Evolutionary conservation across 148 eudicot species (phyloP).

Genomic region (Arbutus unedo): DNA sequence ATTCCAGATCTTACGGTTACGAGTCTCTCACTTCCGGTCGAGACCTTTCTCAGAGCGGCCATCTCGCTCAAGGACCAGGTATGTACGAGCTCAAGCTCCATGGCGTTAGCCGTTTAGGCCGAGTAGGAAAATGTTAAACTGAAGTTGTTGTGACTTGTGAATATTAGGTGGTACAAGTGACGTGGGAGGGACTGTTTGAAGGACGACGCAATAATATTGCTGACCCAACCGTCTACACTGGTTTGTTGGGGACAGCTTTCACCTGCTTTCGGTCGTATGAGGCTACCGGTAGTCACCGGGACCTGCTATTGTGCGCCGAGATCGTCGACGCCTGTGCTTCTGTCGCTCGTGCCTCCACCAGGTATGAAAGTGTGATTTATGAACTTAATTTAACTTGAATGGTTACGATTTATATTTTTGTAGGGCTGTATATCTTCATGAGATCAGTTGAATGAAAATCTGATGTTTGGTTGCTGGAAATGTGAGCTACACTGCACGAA

Average conservation of each 20-base stretch:
- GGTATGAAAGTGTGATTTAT: slow-evolving; percentile 19
- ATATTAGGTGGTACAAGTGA: slow-evolving; percentile 49
- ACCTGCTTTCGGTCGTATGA: slow-evolving; percentile 57
- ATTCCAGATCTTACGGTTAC: slow-evolving; percentile 27
- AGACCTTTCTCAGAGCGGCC: slow-evolving; percentile 47
- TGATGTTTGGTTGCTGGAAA: no score
- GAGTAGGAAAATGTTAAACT: background rate
- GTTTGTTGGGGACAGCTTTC: slow-evolving; percentile 64
- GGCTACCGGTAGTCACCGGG: slow-evolving; percentile 44
- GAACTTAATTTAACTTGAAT: background rate
- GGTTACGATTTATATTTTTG: background rate
- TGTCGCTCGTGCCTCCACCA: slow-evolving; percentile 28
- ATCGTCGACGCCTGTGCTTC: slow-evolving; percentile 47
- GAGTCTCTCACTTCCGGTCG: slow-evolving; percentile 30
- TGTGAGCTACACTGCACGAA: no score
- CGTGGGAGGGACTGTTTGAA: slow-evolving; percentile 32
- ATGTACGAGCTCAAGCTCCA: background rate
- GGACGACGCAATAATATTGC: background rate
- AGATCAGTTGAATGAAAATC: no score
- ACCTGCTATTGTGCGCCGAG: slow-evolving; percentile 45
- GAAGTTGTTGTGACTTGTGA: background rate
- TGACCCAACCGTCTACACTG: slow-evolving; percentile 51
- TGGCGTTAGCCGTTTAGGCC: background rate
- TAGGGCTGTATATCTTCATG: background rate
- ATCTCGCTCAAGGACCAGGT: slow-evolving; percentile 58